These are phyloP conservation scores for Ophiosphaerella narmari DNA, from an alignment of 2,329 filamentous ascomycete genomes.

Conservation along the genomic window DNA sequence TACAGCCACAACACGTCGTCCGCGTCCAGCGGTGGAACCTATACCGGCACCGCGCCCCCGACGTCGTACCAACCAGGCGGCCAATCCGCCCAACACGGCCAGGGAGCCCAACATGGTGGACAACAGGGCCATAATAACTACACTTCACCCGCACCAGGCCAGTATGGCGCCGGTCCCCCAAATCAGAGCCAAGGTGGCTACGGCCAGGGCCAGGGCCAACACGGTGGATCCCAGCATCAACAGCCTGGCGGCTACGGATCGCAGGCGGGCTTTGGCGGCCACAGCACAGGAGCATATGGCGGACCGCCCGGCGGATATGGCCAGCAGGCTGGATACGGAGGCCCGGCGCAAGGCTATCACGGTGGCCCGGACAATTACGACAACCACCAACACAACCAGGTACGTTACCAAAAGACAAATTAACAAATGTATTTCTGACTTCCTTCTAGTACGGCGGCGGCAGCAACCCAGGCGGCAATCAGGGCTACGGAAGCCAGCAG, in stretches of 20 bases:
- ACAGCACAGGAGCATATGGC: constrained; percentile 18
- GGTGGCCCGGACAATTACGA: constrained; percentile 36
- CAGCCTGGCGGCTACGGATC: constrained; percentile 21
- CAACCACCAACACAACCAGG: constrained; percentile 37
- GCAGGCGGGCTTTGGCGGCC: constrained; percentile 30
- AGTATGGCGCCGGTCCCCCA: constrained; percentile 23
- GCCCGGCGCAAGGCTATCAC: constrained; percentile 32
- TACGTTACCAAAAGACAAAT: neutral
- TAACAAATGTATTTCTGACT: neutral
- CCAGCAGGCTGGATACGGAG: constrained; percentile 40
- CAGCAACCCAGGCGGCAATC: constrained; percentile 13
- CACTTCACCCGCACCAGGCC: constrained; percentile 22
- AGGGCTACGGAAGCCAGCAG: constrained; percentile 20
- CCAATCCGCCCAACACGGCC: constrained; percentile 11
- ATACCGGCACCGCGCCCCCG: constrained; percentile 67
- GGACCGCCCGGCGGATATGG: constrained; percentile 26
- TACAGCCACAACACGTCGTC: constrained; percentile 62
- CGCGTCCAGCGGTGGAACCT: constrained; percentile 53
- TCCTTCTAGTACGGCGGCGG: constrained; percentile 14
- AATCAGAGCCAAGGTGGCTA: constrained; percentile 20
- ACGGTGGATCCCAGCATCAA: constrained; percentile 15
- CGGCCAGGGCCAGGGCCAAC: constrained; percentile 14
- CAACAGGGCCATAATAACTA: constrained; percentile 26
- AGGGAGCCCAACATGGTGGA: constrained; percentile 20
- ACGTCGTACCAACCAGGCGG: constrained; percentile 59